Conservation (phyloP, 306 rosid species). For the Castanospermum australe region DNA sequence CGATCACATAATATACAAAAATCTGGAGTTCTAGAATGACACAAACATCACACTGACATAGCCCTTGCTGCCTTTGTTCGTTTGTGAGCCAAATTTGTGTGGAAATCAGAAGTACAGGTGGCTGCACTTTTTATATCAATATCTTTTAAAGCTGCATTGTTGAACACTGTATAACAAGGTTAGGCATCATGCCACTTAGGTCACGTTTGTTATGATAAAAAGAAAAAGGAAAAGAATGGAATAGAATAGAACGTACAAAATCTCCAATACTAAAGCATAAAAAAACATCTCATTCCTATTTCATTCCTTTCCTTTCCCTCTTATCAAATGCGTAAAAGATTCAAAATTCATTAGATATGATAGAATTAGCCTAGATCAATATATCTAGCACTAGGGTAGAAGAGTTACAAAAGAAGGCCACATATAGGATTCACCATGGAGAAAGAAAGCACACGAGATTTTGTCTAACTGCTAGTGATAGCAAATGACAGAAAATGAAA, state of each 20-base stretch:
- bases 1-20: conserved; percentile 6
- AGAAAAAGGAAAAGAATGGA: too few species aligned
- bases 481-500: conserved; percentile 5
- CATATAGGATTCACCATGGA: conserved; percentile 23
- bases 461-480: background rate
- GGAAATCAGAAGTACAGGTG: background rate
- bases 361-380: background rate
- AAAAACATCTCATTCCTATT: too few species aligned
- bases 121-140: background rate
- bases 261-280: too few species aligned
- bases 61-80: background rate
- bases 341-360: conserved; percentile 17
- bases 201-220: too few species aligned
- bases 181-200: conserved; percentile 30
- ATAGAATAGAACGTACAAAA: too few species aligned
- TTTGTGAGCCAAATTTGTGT: conserved; percentile 20
- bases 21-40: conserved; percentile 14
- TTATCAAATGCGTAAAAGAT: too few species aligned
- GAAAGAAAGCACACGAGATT: conserved; percentile 4
- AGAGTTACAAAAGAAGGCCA: conserved; percentile 13
- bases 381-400: background rate
- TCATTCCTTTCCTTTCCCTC: too few species aligned
- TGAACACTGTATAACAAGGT: conserved; percentile 30
- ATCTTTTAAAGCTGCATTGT: conserved; percentile 23
- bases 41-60: background rate